Percentiles rank a stretch among this genome's conserved stretches.
phyloP scores from a whole-genome alignment of 441 rosid genomes.

The Hura crepitans region DNA sequence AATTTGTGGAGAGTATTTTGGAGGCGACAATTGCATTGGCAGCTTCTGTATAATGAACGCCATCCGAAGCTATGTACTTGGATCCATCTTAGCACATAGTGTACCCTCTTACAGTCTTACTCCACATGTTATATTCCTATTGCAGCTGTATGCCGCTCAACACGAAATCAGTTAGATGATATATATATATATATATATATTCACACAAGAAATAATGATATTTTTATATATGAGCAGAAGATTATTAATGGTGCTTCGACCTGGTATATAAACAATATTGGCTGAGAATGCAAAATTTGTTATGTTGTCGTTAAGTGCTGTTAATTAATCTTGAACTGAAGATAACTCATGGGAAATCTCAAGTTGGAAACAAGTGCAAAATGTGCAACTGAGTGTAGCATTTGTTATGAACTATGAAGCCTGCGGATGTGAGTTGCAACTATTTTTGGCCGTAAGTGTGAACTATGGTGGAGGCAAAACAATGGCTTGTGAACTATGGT shows the following conservation, averaged over 20 bases:
- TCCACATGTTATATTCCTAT: slow-evolving; percentile 40
- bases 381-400: background rate
- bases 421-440: no score
- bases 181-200: no score
- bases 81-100: slow-evolving; percentile 39
- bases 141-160: slow-evolving; percentile 50
- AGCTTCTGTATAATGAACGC: slow-evolving; percentile 65
- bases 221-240: no score
- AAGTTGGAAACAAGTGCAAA: slow-evolving; percentile 3
- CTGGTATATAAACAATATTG: no score
- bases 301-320: no score
- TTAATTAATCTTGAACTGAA: background rate
- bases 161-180: slow-evolving; percentile 33
- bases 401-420: no score
- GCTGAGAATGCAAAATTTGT: no score
- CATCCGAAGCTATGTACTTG: slow-evolving; percentile 53
- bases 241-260: no score
- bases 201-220: no score
- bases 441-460: no score
- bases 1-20: slow-evolving; percentile 34
- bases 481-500: no score
- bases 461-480: no score
- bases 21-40: slow-evolving; percentile 44
- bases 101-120: slow-evolving; percentile 37
- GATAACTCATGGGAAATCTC: background rate